Base-by-base conservation (phyloP, 2,329 filamentous ascomycete species). In the Davidsoniella virescens region DNA sequence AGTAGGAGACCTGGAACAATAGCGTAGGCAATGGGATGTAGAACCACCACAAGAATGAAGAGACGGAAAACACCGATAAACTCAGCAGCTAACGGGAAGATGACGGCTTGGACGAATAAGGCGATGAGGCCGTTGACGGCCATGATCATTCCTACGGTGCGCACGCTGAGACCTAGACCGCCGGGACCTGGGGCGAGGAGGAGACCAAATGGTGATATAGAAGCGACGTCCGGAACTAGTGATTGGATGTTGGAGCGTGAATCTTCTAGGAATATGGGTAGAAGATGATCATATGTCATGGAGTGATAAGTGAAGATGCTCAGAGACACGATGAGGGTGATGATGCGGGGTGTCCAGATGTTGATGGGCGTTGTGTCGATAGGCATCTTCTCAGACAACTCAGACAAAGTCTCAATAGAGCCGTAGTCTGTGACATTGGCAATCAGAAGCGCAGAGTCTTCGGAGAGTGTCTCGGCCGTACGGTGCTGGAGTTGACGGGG, bases 271-370 rank as follows among this genome's bases (percentile, higher is more conserved):
- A 94, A 95, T 53, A 95, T 94, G 6, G 88, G 88, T 49, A 94
- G 71, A 1, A 95, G 73, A 61, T 94, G 85, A 60, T 95, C 90
- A 64, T 86, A 95, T 0, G 84, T 87, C 87, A 95, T 95, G 37
- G 83, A 87, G 65, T 95, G 88, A 62, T 94, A 94, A 4, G 87
- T 92, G 67, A 94, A 94, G 55, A 95, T 85, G 42, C 83, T 85
- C 44, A 95, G 68, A 1, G 88, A 82, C n/a, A 87, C 60, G 38
- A 92, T 78, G 49, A 94, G 75, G 12, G 54, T 20, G 25, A 53
- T 50, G 25, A 55, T 54, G 18, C 49, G 44, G 29, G 46, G 45
- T 6, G 50, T 55, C 37, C 54, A 55, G 18, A 55, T 54, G n/a
- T 40, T 43, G n/a, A 18, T 25, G 6, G 47, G 12, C 25, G 25